Evolutionary conservation across 192 early-diverging fungal species (phyloP).

Genomic region (Coemansia sp.): DNA sequence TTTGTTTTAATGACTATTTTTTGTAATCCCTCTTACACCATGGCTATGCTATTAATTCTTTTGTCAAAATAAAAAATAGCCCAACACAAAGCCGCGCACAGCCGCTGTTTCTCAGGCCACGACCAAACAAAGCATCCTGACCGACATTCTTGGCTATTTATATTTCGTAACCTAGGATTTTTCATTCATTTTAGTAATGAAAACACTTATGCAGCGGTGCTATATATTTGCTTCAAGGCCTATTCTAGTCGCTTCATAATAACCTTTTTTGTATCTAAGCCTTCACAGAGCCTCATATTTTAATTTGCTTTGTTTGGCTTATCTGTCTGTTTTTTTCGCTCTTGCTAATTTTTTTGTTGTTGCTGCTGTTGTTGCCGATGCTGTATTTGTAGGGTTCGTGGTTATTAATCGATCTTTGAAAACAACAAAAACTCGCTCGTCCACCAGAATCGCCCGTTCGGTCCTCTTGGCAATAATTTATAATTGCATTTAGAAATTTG

Average conservation of each 20-base stretch:
- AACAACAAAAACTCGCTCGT: background rate
- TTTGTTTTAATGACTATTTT: background rate
- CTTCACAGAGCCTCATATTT: background rate
- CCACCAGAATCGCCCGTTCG: background rate
- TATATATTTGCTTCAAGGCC: background rate
- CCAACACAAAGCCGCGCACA: constrained; percentile 11
- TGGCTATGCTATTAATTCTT: background rate
- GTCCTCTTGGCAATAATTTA: background rate
- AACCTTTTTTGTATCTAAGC: constrained; percentile 8
- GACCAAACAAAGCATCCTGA: background rate
- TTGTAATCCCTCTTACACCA: background rate
- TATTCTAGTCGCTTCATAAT: constrained; percentile 1
- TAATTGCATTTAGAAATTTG: background rate
- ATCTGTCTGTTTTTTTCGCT: background rate
- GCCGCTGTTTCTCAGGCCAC: constrained; percentile 7
- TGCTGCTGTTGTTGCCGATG: no score
- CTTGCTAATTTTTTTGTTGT: background rate
- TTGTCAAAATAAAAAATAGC: constrained; percentile 6
- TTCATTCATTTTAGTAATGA: constrained; percentile 50
- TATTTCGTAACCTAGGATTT: constrained; percentile 37
- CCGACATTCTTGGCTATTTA: background rate
- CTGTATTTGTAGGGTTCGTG: background rate
- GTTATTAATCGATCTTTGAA: constrained; percentile 11
- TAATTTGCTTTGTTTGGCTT: background rate
- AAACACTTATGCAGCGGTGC: constrained; percentile 10